Percentiles rank a stretch among this genome's conserved stretches.
Evolutionary conservation across 805 yeast species (phyloP).

Genomic region (Dipodascopsis tothii): DNA sequence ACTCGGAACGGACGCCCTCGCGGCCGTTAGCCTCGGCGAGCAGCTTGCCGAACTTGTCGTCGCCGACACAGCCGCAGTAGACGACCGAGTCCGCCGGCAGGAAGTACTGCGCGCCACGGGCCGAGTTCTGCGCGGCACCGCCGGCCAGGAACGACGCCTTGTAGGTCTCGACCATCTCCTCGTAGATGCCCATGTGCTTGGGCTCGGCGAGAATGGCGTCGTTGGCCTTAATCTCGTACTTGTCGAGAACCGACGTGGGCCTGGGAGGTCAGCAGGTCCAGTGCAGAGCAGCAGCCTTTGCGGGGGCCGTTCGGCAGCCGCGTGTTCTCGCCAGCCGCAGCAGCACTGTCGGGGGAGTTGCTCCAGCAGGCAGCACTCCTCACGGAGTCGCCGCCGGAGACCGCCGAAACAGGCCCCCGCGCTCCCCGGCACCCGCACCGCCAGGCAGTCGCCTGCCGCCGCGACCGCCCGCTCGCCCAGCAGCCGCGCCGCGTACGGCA

Average conservation of each 20-base stretch:
- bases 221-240: conserved; percentile 78
- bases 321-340: too few relatives aligned
- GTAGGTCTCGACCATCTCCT: conserved; percentile 58
- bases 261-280: too few relatives aligned
- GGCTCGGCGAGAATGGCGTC: conserved; percentile 88
- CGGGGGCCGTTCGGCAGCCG: too few relatives aligned
- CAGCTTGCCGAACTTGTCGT: conserved; percentile 77
- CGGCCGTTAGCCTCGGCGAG: conserved; percentile 72
- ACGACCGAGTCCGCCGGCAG: conserved; percentile 75
- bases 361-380: too few relatives aligned
- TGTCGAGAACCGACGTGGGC: conserved; percentile 42
- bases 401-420: too few relatives aligned
- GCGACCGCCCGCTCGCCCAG: too few relatives aligned
- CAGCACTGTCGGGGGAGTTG: too few relatives aligned
- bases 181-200: conserved; percentile 77
- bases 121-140: conserved; percentile 99
- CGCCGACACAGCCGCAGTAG: conserved; percentile 94
- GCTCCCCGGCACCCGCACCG: too few relatives aligned
- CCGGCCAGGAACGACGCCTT: conserved; percentile 80
- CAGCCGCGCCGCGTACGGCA: too few relatives aligned
- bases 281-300: too few relatives aligned
- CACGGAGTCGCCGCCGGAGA: too few relatives aligned
- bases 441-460: too few relatives aligned
- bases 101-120: conserved; percentile 94
- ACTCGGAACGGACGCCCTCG: conserved; percentile 82